Percentiles rank a stretch among this genome's conserved stretches.
Evolutionary conservation across 2,329 filamentous ascomycete species (phyloP).

Genomic region (Talaromyces sp.): DNA sequence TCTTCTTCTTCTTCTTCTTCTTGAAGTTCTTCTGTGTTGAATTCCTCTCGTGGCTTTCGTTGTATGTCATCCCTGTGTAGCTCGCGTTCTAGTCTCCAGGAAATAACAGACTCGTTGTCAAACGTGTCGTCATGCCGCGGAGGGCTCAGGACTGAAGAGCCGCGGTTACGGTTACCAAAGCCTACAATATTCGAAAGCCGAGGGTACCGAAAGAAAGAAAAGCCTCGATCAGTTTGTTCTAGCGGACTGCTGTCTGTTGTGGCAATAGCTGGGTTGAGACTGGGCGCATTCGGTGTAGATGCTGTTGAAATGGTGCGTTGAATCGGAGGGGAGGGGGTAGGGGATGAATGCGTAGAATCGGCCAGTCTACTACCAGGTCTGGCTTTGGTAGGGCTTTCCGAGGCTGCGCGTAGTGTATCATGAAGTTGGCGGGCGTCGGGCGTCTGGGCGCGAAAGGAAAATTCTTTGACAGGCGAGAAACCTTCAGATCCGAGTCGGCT

Average conservation of each 20-base stretch:
- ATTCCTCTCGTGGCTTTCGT: slow-evolving; percentile 16
- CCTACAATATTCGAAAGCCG: slow-evolving; percentile 5
- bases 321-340: slow-evolving; percentile 30
- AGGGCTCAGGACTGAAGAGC: slow-evolving; percentile 14
- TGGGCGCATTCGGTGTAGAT: slow-evolving; percentile 22
- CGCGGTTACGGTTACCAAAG: neutral
- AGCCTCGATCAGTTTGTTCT: slow-evolving; percentile 8
- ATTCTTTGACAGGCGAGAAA: neutral
- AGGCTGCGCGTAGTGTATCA: slow-evolving; percentile 20
- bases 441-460: slow-evolving; percentile 4
- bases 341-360: slow-evolving; percentile 2
- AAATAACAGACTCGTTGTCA: slow-evolving; percentile 29
- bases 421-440: slow-evolving; percentile 11
- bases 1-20: slow-evolving; percentile 26
- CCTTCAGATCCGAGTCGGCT: slow-evolving; percentile 2
- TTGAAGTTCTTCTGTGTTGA: slow-evolving; percentile 16
- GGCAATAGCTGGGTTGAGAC: slow-evolving; percentile 16
- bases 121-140: slow-evolving; percentile 18
- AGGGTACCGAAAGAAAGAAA: slow-evolving; percentile 10
- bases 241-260: slow-evolving; percentile 1
- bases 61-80: slow-evolving; percentile 31
- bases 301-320: slow-evolving; percentile 24
- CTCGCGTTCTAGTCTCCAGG: slow-evolving; percentile 30
- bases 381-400: slow-evolving; percentile 14
- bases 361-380: neutral